Evolutionary conservation across 2,329 filamentous ascomycete genomes (phyloP).

Genomic region (Emergomyces pasteurianus): DNA sequence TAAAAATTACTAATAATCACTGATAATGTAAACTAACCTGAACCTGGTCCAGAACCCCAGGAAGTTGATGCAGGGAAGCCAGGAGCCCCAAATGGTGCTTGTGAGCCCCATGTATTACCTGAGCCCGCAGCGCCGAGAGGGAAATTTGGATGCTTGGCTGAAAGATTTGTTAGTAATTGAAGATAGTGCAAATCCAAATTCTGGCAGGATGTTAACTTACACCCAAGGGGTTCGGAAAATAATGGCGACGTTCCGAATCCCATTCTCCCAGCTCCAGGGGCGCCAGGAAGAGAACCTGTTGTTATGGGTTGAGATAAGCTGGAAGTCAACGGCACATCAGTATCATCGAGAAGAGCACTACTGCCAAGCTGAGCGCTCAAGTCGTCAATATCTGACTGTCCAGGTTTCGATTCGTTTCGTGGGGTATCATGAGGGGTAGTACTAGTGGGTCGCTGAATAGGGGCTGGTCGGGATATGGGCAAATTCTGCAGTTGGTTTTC

Average conservation of each 20-base stretch:
- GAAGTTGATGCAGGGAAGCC: slow-evolving; percentile 25
- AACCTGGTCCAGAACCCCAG: slow-evolving; percentile 28
- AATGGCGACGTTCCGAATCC: slow-evolving; percentile 31
- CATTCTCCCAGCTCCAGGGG: slow-evolving; percentile 31
- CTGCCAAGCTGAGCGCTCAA: slow-evolving; percentile 74
- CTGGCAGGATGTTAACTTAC: slow-evolving; percentile 18
- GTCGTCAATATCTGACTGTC: slow-evolving; percentile 53
- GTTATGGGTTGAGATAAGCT: slow-evolving; percentile 31
- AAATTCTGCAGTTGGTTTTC: slow-evolving; percentile 52
- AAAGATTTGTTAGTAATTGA: slow-evolving; percentile 1
- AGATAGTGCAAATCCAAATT: not conserved
- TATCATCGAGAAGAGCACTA: slow-evolving; percentile 68
- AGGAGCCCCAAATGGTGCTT: slow-evolving; percentile 27
- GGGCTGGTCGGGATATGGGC: slow-evolving; percentile 69
- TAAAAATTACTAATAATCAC: slow-evolving; percentile 3
- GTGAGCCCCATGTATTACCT: slow-evolving; percentile 24
- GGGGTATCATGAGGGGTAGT: slow-evolving; percentile 42
- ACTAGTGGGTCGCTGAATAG: slow-evolving; percentile 79
- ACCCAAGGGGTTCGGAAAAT: slow-evolving; percentile 32
- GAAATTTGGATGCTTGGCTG: slow-evolving; percentile 25
- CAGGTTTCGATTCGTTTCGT: slow-evolving; percentile 28
- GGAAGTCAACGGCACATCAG: slow-evolving; percentile 54
- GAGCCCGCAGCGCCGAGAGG: slow-evolving; percentile 18
- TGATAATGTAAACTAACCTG: slow-evolving; percentile 20
- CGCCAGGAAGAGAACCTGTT: slow-evolving; percentile 33